A percentile compares a stretch with the other conserved stretches of the same genome.
phyloP scores from a whole-genome alignment of 106 monocot species.

The Triglochin maritima region DNA sequence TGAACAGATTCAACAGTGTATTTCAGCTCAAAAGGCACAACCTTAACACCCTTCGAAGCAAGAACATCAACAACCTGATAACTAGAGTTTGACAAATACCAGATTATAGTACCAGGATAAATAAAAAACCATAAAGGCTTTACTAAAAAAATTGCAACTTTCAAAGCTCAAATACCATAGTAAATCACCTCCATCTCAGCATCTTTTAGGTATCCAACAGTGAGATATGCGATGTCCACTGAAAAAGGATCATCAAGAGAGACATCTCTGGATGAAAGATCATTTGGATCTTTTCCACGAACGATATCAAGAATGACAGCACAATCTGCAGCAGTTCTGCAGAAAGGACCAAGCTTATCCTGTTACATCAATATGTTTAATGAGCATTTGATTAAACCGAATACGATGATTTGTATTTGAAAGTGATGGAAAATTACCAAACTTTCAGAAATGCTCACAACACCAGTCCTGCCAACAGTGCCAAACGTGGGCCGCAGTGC shows the following conservation, averaged over 20 bases:
- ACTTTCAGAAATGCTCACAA: conserved; percentile 98
- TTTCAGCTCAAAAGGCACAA: conserved; percentile 74
- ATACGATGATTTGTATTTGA: background rate
- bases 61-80: conserved; percentile 62
- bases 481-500: conserved; percentile 87
- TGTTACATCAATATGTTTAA: conserved; percentile 14
- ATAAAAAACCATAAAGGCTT: too few species aligned
- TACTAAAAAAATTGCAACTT: background rate
- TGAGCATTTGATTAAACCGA: background rate
- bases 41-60: conserved; percentile 56
- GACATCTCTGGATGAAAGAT: conserved; percentile 60
- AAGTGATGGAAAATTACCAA: conserved; percentile 34
- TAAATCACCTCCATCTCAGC: conserved; percentile 70
- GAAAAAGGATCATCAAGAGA: conserved; percentile 74
- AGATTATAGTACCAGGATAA: background rate
- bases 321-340: conserved; percentile 80
- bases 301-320: conserved; percentile 66
- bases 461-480: conserved; percentile 76
- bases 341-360: conserved; percentile 98
- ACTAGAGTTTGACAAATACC: background rate
- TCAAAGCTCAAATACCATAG: background rate
- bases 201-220: conserved; percentile 77
- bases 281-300: conserved; percentile 72
- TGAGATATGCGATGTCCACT: conserved; percentile 71
- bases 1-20: conserved; percentile 68